phyloP scores from a whole-genome alignment of 768 basidiomycete genomes.

The Pleurotus pulmonarius region DNA sequence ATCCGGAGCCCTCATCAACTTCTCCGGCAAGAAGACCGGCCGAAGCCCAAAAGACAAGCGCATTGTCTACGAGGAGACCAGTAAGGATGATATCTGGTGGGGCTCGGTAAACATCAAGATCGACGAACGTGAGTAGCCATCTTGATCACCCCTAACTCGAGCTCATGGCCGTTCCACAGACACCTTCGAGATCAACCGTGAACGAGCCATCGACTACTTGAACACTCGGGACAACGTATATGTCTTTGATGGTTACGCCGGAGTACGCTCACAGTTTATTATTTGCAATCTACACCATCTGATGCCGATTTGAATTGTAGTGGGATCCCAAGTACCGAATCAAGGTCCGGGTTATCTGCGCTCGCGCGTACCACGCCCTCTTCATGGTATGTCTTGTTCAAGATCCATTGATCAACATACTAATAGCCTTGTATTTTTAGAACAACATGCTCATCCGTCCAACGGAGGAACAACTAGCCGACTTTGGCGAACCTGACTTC shows the following conservation, averaged over 20 bases:
- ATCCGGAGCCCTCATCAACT: constrained; percentile 97
- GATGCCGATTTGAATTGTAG: constrained; percentile 28
- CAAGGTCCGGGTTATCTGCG: constrained; percentile 99
- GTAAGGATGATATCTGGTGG: constrained; percentile 99
- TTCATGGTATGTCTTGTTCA: constrained; percentile 76
- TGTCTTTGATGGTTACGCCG: constrained; percentile 94
- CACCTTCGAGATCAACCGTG: constrained; percentile 99
- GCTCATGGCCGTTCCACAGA: constrained; percentile 37
- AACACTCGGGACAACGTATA: constrained; percentile 99
- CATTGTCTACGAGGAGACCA: constrained; percentile 95
- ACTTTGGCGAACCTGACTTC: constrained; percentile 98
- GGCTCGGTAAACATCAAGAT: constrained; percentile 99
- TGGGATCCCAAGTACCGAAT: constrained; percentile 99
- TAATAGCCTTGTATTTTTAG: constrained; percentile 35
- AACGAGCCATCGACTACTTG: constrained; percentile 97
- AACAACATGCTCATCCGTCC: constrained; percentile 99
- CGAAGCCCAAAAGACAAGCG: constrained; percentile 99
- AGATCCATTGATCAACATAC: background rate
- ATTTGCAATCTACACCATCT: constrained; percentile 4
- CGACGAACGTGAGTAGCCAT: constrained; percentile 73
- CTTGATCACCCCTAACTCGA: background rate
- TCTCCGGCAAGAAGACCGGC: constrained; percentile 99
- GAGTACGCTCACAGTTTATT: constrained; percentile 41
- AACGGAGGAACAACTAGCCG: constrained; percentile 86
- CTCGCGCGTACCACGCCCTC: constrained; percentile 95